Percentiles rank a stretch among this genome's conserved stretches.
Conservation (phyloP, 768 basidiomycete species). For the Suillus discolor region DNA sequence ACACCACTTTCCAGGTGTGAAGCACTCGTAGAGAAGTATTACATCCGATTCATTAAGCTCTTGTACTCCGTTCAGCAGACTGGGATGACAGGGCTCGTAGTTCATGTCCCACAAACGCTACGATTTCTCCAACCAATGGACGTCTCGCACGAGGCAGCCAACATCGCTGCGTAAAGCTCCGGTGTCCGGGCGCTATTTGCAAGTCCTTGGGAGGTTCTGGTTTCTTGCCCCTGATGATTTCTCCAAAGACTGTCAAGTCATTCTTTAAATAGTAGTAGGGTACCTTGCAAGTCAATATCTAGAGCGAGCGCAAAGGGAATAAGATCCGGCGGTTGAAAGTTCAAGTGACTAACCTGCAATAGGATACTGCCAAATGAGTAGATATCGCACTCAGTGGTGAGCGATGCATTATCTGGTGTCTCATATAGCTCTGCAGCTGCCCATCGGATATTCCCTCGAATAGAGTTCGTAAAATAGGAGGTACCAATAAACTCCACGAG, state of each 20-base stretch:
- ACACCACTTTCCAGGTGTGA: not conserved
- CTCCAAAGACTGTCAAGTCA: not conserved
- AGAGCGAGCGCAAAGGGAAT: not conserved
- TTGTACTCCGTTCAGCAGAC: not conserved
- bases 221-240: not conserved
- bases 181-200: not conserved
- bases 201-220: not conserved
- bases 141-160: constrained; percentile 1
- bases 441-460: constrained; percentile 45
- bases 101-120: not conserved
- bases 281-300: constrained; percentile 10
- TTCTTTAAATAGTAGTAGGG: constrained; percentile 9
- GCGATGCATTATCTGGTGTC: not conserved
- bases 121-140: not conserved
- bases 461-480: constrained; percentile 32
- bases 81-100: not conserved
- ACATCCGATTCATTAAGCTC: not conserved
- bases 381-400: constrained; percentile 39
- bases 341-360: constrained; percentile 7
- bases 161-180: constrained; percentile 2
- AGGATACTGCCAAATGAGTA: constrained; percentile 40
- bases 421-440: constrained; percentile 38
- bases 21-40: not conserved
- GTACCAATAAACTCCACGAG: constrained; percentile 27
- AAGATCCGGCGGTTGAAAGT: not conserved